phyloP scores from a whole-genome alignment of 2,329 filamentous ascomycete species.

The Pezicula rhizophila region DNA sequence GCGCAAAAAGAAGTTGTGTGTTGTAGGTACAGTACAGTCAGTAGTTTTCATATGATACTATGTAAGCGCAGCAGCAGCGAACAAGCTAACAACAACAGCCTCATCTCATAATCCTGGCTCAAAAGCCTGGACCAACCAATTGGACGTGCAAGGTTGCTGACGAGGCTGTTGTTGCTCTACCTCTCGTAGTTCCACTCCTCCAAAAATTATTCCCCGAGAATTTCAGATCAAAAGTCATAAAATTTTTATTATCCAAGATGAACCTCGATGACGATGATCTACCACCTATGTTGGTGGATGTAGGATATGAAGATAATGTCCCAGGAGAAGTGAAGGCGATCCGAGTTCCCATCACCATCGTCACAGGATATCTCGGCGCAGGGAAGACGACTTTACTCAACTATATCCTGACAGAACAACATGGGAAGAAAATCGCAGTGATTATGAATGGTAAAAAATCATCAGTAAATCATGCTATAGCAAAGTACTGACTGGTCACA shows the following conservation, averaged over 20 bases:
- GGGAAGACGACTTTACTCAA: constrained; percentile 95
- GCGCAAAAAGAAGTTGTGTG: too few relatives aligned
- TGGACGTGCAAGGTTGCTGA: too few relatives aligned
- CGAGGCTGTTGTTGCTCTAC: too few relatives aligned
- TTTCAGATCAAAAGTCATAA: background rate
- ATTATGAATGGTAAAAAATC: constrained; percentile 72
- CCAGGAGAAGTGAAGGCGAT: constrained; percentile 44
- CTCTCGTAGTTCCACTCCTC: background rate
- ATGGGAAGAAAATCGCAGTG: constrained; percentile 97
- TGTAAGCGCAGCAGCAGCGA: too few relatives aligned
- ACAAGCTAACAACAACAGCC: too few relatives aligned
- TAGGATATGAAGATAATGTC: constrained; percentile 29
- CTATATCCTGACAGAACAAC: constrained; percentile 88
- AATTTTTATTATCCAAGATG: constrained; percentile 40
- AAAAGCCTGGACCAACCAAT: too few relatives aligned
- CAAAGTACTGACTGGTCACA: constrained; percentile 8
- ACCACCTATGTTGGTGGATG: constrained; percentile 58
- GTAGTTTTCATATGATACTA: too few relatives aligned
- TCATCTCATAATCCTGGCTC: too few relatives aligned
- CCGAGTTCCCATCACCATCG: constrained; percentile 79
- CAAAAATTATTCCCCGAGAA: background rate
- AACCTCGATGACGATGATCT: constrained; percentile 58
- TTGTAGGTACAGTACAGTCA: too few relatives aligned
- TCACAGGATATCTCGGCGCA: constrained; percentile 88
- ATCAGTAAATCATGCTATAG: background rate